phyloP scores from a whole-genome alignment of 805 yeast species.

The Yarrowia sp. region DNA sequence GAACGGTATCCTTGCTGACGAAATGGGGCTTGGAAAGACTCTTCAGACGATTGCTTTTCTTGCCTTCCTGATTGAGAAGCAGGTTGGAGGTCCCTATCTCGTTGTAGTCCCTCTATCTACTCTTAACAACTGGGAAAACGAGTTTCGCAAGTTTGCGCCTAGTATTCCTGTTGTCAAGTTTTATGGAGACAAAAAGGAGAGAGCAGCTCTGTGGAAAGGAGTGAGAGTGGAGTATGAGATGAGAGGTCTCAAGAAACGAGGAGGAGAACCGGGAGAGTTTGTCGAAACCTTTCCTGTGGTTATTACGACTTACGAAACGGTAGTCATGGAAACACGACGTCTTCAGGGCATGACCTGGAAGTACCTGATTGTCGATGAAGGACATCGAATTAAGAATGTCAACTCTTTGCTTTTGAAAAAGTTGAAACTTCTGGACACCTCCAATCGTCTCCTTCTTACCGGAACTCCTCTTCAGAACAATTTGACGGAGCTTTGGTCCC shows the following conservation, averaged over 20 bases:
- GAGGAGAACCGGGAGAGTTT: slow-evolving; percentile 42
- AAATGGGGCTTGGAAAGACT: slow-evolving; percentile 97
- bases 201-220: slow-evolving; percentile 52
- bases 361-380: slow-evolving; percentile 91
- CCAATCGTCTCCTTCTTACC: slow-evolving; percentile 79
- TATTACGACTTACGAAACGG: slow-evolving; percentile 81
- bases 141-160: slow-evolving; percentile 78
- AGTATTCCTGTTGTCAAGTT: slow-evolving; percentile 63
- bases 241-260: slow-evolving; percentile 38
- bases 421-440: slow-evolving; percentile 64
- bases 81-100: slow-evolving; percentile 90
- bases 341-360: slow-evolving; percentile 71
- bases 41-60: slow-evolving; percentile 84
- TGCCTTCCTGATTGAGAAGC: slow-evolving; percentile 77
- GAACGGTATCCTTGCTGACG: slow-evolving; percentile 95
- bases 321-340: slow-evolving; percentile 68
- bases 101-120: slow-evolving; percentile 96
- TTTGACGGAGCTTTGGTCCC: slow-evolving; percentile 87
- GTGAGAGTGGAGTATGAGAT: slow-evolving; percentile 6
- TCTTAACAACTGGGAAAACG: slow-evolving; percentile 82
- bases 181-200: slow-evolving; percentile 66
- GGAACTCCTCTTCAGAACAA: slow-evolving; percentile 98
- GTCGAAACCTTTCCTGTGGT: slow-evolving; percentile 57
- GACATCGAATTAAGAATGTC: slow-evolving; percentile 87
- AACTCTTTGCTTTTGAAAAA: slow-evolving; percentile 77